Conservation (phyloP, 306 rosid genomes). For the Cucumis hystrix region DNA sequence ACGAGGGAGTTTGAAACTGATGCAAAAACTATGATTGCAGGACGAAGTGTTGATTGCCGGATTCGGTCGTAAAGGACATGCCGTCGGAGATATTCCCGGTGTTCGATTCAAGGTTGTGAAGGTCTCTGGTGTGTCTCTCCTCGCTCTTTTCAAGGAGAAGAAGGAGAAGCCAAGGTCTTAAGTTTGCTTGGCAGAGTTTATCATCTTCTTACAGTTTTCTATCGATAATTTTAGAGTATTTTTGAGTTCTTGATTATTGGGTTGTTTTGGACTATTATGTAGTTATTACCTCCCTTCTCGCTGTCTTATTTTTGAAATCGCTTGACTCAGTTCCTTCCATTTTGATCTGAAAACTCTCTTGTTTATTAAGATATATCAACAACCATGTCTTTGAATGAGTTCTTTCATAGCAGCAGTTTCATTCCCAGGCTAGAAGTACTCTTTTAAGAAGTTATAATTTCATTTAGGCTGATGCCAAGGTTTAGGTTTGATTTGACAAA, state of each 20-base stretch:
- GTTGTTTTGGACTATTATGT: slow-evolving; percentile 1
- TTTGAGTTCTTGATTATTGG: neutral
- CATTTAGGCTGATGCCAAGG: neutral
- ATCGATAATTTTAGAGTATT: neutral
- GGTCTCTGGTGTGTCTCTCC: slow-evolving; percentile 66
- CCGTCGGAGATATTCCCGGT: slow-evolving; percentile 48
- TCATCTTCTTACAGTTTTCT: slow-evolving; percentile 59
- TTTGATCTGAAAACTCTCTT: neutral
- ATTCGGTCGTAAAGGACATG: slow-evolving; percentile 23
- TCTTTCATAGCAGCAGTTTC: neutral
- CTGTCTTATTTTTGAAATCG: neutral
- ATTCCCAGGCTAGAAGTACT: neutral
- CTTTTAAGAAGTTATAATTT: neutral
- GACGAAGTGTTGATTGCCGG: slow-evolving; percentile 78
- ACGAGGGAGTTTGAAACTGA: neutral
- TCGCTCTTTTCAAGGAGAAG: slow-evolving; percentile 8
- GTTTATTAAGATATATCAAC: neutral
- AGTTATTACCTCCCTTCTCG: neutral
- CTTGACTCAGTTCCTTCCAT: neutral
- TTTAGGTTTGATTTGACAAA: too few relatives aligned
- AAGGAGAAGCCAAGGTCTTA: slow-evolving; percentile 43
- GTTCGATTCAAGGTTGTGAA: slow-evolving; percentile 9
- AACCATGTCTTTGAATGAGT: neutral
- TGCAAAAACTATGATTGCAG: slow-evolving; percentile 17
- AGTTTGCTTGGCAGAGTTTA: slow-evolving; percentile 29